Evolutionary conservation across 1,139 yeast genomes (phyloP), one percentile per base, ranked within the genome.

Genomic region (Yamadazyma atlantica): DNA sequence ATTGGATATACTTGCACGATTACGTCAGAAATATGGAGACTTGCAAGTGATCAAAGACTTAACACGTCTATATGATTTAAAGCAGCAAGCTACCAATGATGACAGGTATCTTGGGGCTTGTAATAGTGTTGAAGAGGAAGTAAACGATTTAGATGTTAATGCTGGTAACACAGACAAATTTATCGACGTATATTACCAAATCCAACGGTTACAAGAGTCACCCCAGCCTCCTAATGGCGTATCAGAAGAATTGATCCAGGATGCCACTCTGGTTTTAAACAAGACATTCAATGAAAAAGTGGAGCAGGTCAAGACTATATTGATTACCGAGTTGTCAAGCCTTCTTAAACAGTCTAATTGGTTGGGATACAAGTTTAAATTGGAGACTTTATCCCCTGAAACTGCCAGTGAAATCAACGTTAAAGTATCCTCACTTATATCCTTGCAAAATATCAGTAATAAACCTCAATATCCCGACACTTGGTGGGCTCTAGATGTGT

Each of bases 401-500:
- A 25, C 35, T 5, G 32, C 55, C 34, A 42, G 37, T 4, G 28
- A 40, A 24, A 43, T 54, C 8, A 40, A 50, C 13, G 18, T 33
- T 8, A 30, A 41, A 29, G 50, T 50, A 27, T 24, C 46, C 1
- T 36, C 49, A 9, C 54, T 78, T 26, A 54, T 73, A 22, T 49
- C 57, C 22, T 48, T 79, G 13, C 79, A 77, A 38, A 54, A 62
- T 4, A 53, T 75, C 8, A 43, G 50, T 7, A 42, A 50, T 3
- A 40, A 48, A 1, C 70, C 77, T 0, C 37, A 38, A 4, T 68
- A 71, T 34, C 80, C 80, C 0, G 56, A 63, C 1, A 60, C 80
- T 0, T 64, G 84, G 56, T 75, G 83, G 78, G 84, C 82, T 1
- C 69, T 85, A 34, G 74, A 74, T 24, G 57, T 73, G 0, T 59